Evolutionary conservation across 352 stramenopile species (phyloP).

Genomic region (Phytophthora cryptogea): DNA sequence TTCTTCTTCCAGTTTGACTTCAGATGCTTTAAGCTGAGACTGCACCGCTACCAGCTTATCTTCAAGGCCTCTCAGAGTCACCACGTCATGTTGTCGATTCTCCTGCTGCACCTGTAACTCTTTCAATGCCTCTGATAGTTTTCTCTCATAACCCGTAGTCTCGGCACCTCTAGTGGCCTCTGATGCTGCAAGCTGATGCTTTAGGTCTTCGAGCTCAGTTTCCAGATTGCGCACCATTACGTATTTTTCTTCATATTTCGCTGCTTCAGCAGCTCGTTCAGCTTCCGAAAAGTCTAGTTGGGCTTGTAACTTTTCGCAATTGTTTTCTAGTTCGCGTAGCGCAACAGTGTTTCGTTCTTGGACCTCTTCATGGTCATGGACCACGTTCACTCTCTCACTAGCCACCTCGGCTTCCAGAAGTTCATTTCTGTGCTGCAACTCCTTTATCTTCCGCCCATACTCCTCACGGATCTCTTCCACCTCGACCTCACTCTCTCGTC

Average conservation of each 20-base stretch:
- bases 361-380: slow-evolving; percentile 10
- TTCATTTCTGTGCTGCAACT: slow-evolving; percentile 17
- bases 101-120: slow-evolving; percentile 2
- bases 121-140: slow-evolving; percentile 2
- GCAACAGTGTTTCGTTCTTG: slow-evolving; percentile 2
- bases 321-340: slow-evolving; percentile 16
- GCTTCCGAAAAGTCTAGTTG: slow-evolving; percentile 10
- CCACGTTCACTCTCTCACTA: slow-evolving; percentile 15
- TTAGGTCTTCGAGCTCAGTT: slow-evolving; percentile 4
- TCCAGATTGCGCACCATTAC: slow-evolving; percentile 1
- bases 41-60: slow-evolving; percentile 1
- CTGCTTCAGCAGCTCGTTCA: slow-evolving; percentile 4
- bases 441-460: slow-evolving; percentile 6
- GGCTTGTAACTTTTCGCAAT: slow-evolving; percentile 7
- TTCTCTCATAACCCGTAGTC: neutral
- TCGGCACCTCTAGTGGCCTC: neutral
- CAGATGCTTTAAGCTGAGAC: slow-evolving; percentile 8
- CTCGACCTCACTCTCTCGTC: slow-evolving; percentile 2
- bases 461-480: slow-evolving; percentile 3
- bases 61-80: slow-evolving; percentile 5
- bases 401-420: slow-evolving; percentile 18
- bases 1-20: slow-evolving; percentile 10
- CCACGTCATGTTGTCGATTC: neutral
- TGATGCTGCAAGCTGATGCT: slow-evolving; percentile 3
- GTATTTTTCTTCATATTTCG: slow-evolving; percentile 3